Evolutionary conservation across 2,329 filamentous ascomycete species (phyloP).

Genomic region (Zymoseptoria passerinii): DNA sequence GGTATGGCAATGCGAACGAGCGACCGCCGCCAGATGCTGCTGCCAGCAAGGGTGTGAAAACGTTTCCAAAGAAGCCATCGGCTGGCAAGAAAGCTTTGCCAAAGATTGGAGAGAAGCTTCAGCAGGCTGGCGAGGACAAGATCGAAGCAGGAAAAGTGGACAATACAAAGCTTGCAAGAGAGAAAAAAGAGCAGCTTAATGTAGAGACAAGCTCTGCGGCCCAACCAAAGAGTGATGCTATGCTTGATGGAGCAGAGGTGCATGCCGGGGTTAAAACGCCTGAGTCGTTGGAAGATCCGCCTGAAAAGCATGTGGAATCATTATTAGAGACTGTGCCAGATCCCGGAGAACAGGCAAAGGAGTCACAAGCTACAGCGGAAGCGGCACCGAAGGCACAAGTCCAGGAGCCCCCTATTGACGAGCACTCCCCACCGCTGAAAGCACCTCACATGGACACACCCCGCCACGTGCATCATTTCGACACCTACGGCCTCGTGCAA

Average conservation of each 20-base stretch:
- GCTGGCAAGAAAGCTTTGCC: conserved; percentile 19
- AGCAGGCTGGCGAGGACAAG: conserved; percentile 23
- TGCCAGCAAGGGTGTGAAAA: conserved; percentile 18
- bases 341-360: conserved; percentile 15
- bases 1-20: conserved; percentile 43
- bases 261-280: conserved; percentile 5
- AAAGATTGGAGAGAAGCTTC: conserved; percentile 26
- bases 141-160: conserved; percentile 13
- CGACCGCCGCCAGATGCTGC: conserved; percentile 33
- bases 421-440: conserved; percentile 45
- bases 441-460: conserved; percentile 56
- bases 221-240: conserved; percentile 14
- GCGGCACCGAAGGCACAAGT: conserved; percentile 22
- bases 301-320: conserved; percentile 21
- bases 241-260: conserved; percentile 16
- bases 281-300: conserved; percentile 8
- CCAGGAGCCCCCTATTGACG: conserved; percentile 17
- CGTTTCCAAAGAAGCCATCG: conserved; percentile 3
- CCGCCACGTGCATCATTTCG: conserved; percentile 91
- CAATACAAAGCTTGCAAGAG: neutral
- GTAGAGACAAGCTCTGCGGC: no score
- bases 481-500: conserved; percentile 82
- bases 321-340: conserved; percentile 25
- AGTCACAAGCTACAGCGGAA: conserved; percentile 6
- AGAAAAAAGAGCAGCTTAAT: no score